These are phyloP conservation scores for Zoysia matrella DNA, from an alignment of 202 grass and related monocot species.

Conservation along the genomic window DNA sequence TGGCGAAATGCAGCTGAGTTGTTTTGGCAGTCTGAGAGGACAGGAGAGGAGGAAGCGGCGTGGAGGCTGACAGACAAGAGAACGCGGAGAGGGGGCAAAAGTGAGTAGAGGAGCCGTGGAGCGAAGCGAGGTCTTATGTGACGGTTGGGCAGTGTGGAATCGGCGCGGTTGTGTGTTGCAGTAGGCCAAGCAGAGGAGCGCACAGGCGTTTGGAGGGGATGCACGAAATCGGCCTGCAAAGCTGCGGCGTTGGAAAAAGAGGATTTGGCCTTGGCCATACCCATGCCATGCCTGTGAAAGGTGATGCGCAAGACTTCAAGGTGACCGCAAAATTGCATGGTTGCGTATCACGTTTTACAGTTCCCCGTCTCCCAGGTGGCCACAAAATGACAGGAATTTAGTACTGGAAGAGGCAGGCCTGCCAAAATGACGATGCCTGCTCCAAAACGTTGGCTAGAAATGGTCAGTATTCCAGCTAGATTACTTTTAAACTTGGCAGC, in stretches of 20 bases:
- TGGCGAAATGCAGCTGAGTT: background rate
- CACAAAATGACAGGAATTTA: background rate
- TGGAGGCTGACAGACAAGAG: constrained; percentile 49
- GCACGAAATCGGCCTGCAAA: constrained; percentile 48
- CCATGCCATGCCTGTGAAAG: constrained; percentile 22
- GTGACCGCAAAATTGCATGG: background rate
- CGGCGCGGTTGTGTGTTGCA: constrained; percentile 45
- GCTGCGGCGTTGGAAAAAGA: constrained; percentile 25
- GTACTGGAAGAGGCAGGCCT: background rate
- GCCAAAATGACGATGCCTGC: background rate
- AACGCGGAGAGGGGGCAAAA: constrained; percentile 26
- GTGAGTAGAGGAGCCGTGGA: constrained; percentile 8
- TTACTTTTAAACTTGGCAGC: too few species aligned
- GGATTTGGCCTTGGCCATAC: background rate
- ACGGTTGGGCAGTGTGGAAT: constrained; percentile 19
- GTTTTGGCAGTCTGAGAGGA: constrained; percentile 23
- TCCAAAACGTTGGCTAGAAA: background rate
- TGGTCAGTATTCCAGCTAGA: background rate
- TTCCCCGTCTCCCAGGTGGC: background rate
- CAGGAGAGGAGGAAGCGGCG: constrained; percentile 18
- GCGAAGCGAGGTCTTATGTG: constrained; percentile 27
- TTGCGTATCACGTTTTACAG: background rate
- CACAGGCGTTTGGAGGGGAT: background rate
- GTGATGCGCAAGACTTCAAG: background rate
- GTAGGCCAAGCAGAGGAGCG: constrained; percentile 22